phyloP scores from a whole-genome alignment of 768 basidiomycete species.

The Tricholoma sp. region DNA sequence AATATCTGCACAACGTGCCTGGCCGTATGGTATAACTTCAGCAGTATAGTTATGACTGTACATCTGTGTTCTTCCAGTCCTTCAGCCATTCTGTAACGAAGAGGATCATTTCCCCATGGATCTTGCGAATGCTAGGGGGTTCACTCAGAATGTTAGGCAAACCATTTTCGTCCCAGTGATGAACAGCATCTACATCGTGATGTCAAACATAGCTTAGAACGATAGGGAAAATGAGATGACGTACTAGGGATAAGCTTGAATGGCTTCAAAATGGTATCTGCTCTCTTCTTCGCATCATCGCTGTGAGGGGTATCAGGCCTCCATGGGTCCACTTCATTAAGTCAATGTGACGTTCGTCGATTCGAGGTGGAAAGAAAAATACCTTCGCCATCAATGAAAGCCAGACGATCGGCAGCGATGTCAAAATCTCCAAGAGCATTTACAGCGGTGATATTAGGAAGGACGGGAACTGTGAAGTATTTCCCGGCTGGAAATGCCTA shows the following conservation, averaged over 20 bases:
- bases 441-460: slow-evolving; percentile 79
- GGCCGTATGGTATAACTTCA: background rate
- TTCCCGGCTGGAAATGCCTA: slow-evolving; percentile 78
- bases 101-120: slow-evolving; percentile 74
- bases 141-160: slow-evolving; percentile 54
- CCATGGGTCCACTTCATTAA: slow-evolving; percentile 77
- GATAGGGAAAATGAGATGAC: slow-evolving; percentile 18
- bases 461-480: slow-evolving; percentile 60
- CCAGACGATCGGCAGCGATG: slow-evolving; percentile 74
- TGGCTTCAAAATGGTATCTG: slow-evolving; percentile 69
- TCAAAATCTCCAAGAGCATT: slow-evolving; percentile 83
- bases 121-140: slow-evolving; percentile 70
- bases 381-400: slow-evolving; percentile 87
- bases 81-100: slow-evolving; percentile 77
- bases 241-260: slow-evolving; percentile 84
- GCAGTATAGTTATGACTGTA: background rate
- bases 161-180: slow-evolving; percentile 78
- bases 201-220: background rate
- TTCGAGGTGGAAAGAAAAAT: slow-evolving; percentile 5
- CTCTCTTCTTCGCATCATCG: slow-evolving; percentile 57
- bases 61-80: slow-evolving; percentile 32
- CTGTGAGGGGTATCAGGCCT: slow-evolving; percentile 82
- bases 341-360: background rate
- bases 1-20: too few species aligned
- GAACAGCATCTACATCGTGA: slow-evolving; percentile 51